Base-by-base conservation (phyloP, 1,284 basidiomycete genomes). In the Psilocybe mexicana region DNA sequence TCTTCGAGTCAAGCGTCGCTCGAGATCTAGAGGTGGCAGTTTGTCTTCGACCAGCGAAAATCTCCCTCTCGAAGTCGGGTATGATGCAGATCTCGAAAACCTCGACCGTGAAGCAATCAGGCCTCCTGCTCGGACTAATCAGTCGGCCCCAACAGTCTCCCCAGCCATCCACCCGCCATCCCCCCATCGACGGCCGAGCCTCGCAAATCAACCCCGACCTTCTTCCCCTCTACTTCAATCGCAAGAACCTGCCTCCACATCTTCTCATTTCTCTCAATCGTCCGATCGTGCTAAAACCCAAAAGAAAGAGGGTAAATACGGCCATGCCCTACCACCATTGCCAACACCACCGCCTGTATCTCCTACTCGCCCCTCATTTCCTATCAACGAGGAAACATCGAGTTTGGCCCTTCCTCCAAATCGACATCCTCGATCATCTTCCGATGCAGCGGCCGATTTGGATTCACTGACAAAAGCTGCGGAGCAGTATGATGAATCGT, bases 41-140 rank as follows among this genome's bases (percentile, higher is more conserved):
- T 72, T 86, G 52, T 91, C 90, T 14, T 88, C 89, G 24, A 71
- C 81, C 8, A 86, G 85, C 66, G 87, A 90, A 65, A 82, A 82
- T 30, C 73, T 78, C 33, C 76, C 72, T 10, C 70, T 76, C 6
- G 86, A 87, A 55, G 71, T 73, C 2, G 88, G 87, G 26, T 90
- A 92, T 67, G 89, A 91, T 54, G 86, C 87, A 26, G 88, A 90
- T 66, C 70, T 84, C 53, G 86, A 89, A 53, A 81, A 82, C 67
- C 74, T 74, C 49, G 85, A 83, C 51, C 74, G 75, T 61, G 81
- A 83, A 58, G 74, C 70, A 35, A 72, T 79, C 55, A 76, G 82
- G 52, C 72, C 75, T 25, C 74, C 67, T 25, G 64, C 76, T 14
- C 81, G 80, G 5, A 75, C 79, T 35, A 72, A 69, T 49, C 71